These are phyloP conservation scores for Cytospora paraplurivora DNA, from an alignment of 2,329 filamentous ascomycete genomes.

Conservation along the genomic window DNA sequence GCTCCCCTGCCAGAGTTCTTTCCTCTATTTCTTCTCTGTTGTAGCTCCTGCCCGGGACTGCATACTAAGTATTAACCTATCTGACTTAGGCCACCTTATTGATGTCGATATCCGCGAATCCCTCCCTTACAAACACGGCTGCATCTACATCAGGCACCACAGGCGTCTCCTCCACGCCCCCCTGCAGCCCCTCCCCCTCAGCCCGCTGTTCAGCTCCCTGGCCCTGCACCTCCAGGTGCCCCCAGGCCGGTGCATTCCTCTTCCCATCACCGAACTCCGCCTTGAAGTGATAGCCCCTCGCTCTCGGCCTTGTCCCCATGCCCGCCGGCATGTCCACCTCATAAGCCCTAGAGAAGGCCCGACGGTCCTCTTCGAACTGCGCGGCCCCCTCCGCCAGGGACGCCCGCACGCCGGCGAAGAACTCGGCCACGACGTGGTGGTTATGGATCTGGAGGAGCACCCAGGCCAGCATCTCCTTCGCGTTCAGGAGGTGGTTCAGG, in stretches of 20 bases:
- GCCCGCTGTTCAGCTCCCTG: slow-evolving; percentile 34
- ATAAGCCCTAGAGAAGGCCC: slow-evolving; percentile 57
- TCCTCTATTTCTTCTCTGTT: background rate
- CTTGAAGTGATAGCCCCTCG: slow-evolving; percentile 82
- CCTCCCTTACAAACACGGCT: slow-evolving; percentile 55
- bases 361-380: slow-evolving; percentile 58
- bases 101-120: slow-evolving; percentile 53
- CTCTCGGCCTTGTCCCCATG: slow-evolving; percentile 75
- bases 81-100: slow-evolving; percentile 12
- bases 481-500: slow-evolving; percentile 80
- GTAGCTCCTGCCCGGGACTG: background rate
- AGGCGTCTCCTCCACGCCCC: slow-evolving; percentile 52
- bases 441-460: slow-evolving; percentile 92
- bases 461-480: slow-evolving; percentile 98
- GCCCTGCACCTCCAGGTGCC: slow-evolving; percentile 47
- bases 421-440: slow-evolving; percentile 68
- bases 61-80: background rate
- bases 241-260: slow-evolving; percentile 70
- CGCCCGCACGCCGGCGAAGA: slow-evolving; percentile 71
- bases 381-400: slow-evolving; percentile 60
- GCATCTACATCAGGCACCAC: slow-evolving; percentile 50
- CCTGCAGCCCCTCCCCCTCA: slow-evolving; percentile 43
- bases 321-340: slow-evolving; percentile 70
- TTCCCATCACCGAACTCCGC: slow-evolving; percentile 65
- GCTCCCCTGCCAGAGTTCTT: background rate